phyloP scores from a whole-genome alignment of 345 rosid genomes.

The Corchorus olitorius region DNA sequence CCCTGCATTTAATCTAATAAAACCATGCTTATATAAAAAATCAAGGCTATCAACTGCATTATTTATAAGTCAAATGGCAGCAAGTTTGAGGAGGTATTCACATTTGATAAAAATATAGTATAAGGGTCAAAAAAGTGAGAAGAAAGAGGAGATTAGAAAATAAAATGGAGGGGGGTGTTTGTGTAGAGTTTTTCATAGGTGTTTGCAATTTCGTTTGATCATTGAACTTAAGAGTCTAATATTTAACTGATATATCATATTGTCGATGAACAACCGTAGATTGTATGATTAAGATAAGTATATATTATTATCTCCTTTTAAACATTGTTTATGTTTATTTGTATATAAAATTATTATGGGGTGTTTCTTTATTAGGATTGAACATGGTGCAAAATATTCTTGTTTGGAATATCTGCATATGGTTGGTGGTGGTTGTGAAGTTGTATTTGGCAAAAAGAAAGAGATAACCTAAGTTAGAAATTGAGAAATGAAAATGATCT shows the following conservation, averaged over 20 bases:
- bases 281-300: neutral
- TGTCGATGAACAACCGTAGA: neutral
- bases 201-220: too few relatives aligned
- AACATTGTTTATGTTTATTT: neutral
- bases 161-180: neutral
- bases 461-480: neutral
- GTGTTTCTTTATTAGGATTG: neutral
- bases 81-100: slow-evolving; percentile 16
- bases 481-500: neutral
- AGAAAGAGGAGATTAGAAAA: neutral
- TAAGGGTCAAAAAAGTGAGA: slow-evolving; percentile 20
- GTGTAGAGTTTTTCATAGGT: too few relatives aligned
- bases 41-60: neutral
- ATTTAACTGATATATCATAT: too few relatives aligned
- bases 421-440: neutral
- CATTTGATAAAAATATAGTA: neutral
- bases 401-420: neutral
- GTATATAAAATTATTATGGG: neutral
- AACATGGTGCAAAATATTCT: neutral
- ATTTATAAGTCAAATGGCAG: slow-evolving; percentile 20
- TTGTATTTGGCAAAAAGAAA: neutral
- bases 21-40: neutral
- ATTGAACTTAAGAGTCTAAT: too few relatives aligned
- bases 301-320: neutral
- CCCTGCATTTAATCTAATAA: neutral